Evolutionary conservation across 1,284 basidiomycete genomes (phyloP).

Genomic region (Melampsora larici-populina): DNA sequence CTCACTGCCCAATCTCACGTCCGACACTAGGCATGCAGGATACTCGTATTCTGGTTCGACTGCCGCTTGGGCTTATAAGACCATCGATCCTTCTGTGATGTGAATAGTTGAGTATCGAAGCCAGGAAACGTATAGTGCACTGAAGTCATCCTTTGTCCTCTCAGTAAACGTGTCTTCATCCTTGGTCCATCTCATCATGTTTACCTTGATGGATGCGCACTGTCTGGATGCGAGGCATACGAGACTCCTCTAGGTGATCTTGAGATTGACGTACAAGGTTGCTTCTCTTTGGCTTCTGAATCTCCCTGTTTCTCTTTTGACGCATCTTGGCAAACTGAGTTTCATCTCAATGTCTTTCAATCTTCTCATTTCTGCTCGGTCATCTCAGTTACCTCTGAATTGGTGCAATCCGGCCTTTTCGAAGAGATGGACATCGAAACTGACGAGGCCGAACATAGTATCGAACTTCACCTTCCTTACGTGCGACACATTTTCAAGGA

Average conservation of each 20-base stretch:
- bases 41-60: conserved; percentile 90
- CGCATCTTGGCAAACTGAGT: too few relatives aligned
- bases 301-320: conserved; percentile 8
- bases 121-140: too few relatives aligned
- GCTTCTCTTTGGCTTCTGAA: background rate
- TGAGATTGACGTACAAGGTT: conserved; percentile 72
- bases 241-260: conserved; percentile 82
- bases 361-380: background rate
- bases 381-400: conserved; percentile 64
- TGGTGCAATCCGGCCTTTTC: conserved; percentile 70
- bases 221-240: conserved; percentile 72
- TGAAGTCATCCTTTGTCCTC: background rate
- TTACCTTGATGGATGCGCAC: too few relatives aligned
- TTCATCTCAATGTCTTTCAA: conserved; percentile 5
- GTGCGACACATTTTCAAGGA: conserved; percentile 78
- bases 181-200: conserved; percentile 94
- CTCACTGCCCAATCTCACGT: conserved; percentile 31
- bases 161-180: conserved; percentile 83
- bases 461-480: conserved; percentile 97
- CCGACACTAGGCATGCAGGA: conserved; percentile 75
- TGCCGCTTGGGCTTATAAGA: conserved; percentile 92
- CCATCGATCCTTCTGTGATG: conserved; percentile 76
- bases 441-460: conserved; percentile 93
- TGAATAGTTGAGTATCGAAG: too few relatives aligned
- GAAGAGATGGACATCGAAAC: conserved; percentile 64